Percentiles rank a stretch among this genome's conserved stretches.
Evolutionary conservation across 345 rosid species (phyloP).

Genomic region (Raphanus raphanistrum): DNA sequence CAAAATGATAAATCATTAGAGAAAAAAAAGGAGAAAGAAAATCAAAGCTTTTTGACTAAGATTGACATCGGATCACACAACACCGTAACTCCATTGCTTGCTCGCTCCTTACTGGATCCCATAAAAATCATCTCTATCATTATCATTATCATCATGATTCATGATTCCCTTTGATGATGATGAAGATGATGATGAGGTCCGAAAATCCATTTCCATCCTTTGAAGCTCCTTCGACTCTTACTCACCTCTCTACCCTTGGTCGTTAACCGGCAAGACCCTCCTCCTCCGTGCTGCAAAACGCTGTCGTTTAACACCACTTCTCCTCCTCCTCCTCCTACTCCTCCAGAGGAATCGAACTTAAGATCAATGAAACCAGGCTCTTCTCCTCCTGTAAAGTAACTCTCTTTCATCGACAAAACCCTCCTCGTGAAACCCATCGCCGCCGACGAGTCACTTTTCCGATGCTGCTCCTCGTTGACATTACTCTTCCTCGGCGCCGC

Average conservation of each 20-base stretch:
- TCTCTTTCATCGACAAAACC: constrained; percentile 72
- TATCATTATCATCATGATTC: background rate
- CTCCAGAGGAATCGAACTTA: constrained; percentile 68
- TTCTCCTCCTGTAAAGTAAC: constrained; percentile 65
- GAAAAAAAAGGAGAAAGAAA: background rate
- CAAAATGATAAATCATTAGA: constrained; percentile 7
- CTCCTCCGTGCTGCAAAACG: constrained; percentile 41
- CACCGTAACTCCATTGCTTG: constrained; percentile 1
- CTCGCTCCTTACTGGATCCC: constrained; percentile 22
- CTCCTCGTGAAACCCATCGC: constrained; percentile 50
- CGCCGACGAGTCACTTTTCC: constrained; percentile 33
- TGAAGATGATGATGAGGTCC: constrained; percentile 54
- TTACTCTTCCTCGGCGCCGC: constrained; percentile 45
- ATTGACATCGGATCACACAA: background rate
- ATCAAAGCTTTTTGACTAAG: background rate
- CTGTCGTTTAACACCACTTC: constrained; percentile 39
- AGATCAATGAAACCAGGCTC: constrained; percentile 89
- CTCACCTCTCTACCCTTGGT: constrained; percentile 63
- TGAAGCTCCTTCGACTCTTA: constrained; percentile 82
- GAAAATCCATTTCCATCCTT: constrained; percentile 97
- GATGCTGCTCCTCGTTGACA: constrained; percentile 24
- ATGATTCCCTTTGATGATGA: constrained; percentile 31
- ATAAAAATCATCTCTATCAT: background rate
- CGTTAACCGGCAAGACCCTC: constrained; percentile 67
- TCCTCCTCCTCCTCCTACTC: constrained; percentile 51